These are phyloP conservation scores for Closterium sp. DNA, from an alignment of 139 green algal species.

Conservation along the genomic window DNA sequence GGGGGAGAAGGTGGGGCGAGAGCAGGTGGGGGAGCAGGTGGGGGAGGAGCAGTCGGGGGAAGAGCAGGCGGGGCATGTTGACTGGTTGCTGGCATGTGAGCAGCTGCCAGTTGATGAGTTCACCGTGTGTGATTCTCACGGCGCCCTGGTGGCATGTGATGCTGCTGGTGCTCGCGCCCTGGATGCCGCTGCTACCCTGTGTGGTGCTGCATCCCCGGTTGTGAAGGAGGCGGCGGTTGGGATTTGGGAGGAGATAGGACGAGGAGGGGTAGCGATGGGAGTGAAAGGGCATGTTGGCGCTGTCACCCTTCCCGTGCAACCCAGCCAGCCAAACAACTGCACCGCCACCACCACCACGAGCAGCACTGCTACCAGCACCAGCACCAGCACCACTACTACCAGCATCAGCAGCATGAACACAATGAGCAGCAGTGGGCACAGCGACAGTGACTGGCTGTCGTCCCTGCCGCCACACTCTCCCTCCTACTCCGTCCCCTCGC, in stretches of 20 bases:
- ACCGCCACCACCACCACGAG: no score
- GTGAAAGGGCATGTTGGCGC: no score
- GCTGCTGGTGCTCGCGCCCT: no score
- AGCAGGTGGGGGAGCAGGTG: background rate
- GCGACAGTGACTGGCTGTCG: background rate
- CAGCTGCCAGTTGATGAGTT: background rate
- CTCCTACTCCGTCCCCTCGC: background rate
- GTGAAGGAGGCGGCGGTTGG: no score
- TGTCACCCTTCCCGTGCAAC: no score
- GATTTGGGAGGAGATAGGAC: no score
- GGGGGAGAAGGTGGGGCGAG: no score
- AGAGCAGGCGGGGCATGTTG: background rate
- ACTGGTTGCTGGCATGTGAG: background rate
- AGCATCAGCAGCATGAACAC: background rate
- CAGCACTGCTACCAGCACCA: background rate
- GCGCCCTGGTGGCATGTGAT: no score
- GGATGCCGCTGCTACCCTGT: no score
- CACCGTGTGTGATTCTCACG: background rate
- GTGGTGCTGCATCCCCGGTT: no score
- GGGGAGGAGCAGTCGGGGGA: background rate
- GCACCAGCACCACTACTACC: background rate
- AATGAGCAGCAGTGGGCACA: background rate
- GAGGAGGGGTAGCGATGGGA: no score
- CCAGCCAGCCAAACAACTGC: no score
- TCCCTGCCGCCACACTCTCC: background rate